Evolutionary conservation across 495 filamentous ascomycete species (phyloP), one percentile per base, ranked within the genome.

Genomic region (Aspergillus carlsbadensis): DNA sequence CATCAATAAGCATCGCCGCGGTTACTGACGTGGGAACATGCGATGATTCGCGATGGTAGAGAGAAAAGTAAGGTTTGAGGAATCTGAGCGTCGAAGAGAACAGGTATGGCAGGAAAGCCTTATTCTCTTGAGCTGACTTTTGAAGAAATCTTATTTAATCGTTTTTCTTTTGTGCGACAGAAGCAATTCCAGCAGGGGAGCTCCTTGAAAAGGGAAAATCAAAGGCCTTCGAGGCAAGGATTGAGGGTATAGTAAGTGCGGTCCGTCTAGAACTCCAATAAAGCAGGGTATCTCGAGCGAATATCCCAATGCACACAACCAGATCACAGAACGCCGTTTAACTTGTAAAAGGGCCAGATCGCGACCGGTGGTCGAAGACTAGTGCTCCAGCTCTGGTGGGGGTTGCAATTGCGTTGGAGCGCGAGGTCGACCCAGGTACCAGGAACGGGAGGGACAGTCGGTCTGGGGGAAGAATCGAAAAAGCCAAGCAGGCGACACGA

Each of bases 1-100:
- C 89, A 75, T 91, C 82, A 70, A 92, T 91, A 70, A 93, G 77
- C 89, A 93, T 93, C 62, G 68, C 66, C 65, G 64, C 61, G 70
- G 69, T 70, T 76, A 74, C 71, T 77, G 67, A 58, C 63, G 61
- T 52, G 65, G 55, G 71, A 62, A 72, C 69, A 76, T 78, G 74
- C 71, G 76, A 78, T 68, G 70, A 74, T 65, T 69, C 70, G 69
- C 74, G 68, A 65, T 58, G 61, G 64, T 53, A 60, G 24, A 67
- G 46, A 63, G 21, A 15, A 49, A 40, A 52, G 46, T 31, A 47
- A 56, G 50, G 59, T 58, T 48, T 53, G 29, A 62, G 46, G 57
- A 55, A 37, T 60, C 59, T 60, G 48, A 64, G 62, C 51, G 62
- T 64, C 40, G 42, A 40, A 50, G 40, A 50, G 49, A 52, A 44